Evolutionary conservation across 2,329 filamentous ascomycete species (phyloP).

Genomic region (Cladosporium sp.): DNA sequence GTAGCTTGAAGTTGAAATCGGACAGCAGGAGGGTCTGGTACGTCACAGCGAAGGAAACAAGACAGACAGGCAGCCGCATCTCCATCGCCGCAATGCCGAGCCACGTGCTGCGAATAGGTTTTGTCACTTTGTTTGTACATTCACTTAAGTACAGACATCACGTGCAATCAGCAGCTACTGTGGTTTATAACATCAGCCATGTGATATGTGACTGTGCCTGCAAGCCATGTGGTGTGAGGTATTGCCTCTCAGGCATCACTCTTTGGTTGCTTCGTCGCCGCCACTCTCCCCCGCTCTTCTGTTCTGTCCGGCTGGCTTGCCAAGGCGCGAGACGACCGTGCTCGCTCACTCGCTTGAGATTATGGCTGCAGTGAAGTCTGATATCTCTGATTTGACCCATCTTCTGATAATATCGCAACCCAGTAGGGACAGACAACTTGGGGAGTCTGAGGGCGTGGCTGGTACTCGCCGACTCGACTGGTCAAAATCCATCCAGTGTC

Average conservation of each 20-base stretch:
- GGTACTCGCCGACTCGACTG: too few relatives aligned
- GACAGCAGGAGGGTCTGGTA: not conserved
- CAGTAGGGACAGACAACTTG: too few relatives aligned
- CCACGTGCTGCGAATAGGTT: not conserved
- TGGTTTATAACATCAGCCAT: too few relatives aligned
- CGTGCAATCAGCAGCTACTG: not conserved
- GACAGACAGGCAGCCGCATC: not conserved
- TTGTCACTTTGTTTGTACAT: not conserved
- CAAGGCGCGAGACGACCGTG: too few relatives aligned
- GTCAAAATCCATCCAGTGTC: too few relatives aligned
- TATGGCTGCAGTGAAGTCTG: not conserved
- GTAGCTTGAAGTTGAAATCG: not conserved
- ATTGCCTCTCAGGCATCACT: not conserved
- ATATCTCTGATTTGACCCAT: not conserved
- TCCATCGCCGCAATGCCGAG: constrained; percentile 8
- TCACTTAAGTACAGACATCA: not conserved
- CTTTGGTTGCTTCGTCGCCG: not conserved
- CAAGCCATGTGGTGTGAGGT: constrained; percentile 1
- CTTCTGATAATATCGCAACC: too few relatives aligned
- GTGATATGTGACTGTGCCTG: not conserved
- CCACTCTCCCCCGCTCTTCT: too few relatives aligned
- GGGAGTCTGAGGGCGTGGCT: too few relatives aligned
- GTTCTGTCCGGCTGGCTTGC: not conserved
- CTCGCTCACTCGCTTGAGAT: too few relatives aligned
- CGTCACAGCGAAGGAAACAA: constrained; percentile 9